A percentile compares a stretch with the other conserved stretches of the same genome.
phyloP scores from a whole-genome alignment of 257 asterid genomes.

The Petrea volubilis region DNA sequence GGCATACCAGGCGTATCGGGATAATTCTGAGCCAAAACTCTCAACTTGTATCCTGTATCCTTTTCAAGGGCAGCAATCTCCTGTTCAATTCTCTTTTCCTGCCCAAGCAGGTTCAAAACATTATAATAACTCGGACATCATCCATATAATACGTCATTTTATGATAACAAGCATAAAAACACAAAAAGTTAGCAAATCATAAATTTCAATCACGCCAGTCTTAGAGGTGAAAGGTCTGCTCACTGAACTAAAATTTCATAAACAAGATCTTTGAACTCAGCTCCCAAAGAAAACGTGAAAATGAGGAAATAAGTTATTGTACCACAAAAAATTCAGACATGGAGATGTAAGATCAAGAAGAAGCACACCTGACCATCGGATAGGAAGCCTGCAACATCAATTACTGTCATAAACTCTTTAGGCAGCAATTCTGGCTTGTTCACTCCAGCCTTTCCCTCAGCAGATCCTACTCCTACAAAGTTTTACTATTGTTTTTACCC shows the following conservation, averaged over 20 bases:
- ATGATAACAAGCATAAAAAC: not conserved
- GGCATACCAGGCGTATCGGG: conserved; percentile 88
- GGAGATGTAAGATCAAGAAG: not conserved
- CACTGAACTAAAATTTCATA: not conserved
- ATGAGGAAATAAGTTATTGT: not conserved
- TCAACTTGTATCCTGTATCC: conserved; percentile 83
- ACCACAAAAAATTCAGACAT: not conserved
- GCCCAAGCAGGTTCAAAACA: conserved; percentile 26
- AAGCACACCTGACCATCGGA: conserved; percentile 89
- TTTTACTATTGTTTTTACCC: not conserved
- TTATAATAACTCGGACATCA: not conserved
- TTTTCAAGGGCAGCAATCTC: conserved; percentile 80
- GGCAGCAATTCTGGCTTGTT: conserved; percentile 97
- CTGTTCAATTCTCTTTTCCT: conserved; percentile 74
- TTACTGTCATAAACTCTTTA: conserved; percentile 60
- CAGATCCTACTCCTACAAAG: conserved; percentile 65
- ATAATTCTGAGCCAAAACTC: conserved; percentile 91
- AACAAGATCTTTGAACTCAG: not conserved
- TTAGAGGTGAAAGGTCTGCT: not conserved
- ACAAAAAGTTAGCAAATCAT: not conserved
- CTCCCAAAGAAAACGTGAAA: not conserved
- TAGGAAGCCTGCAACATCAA: conserved; percentile 95
- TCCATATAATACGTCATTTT: not conserved
- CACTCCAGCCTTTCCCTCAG: conserved; percentile 74
- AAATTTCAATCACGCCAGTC: not conserved